A percentile compares a stretch with the other conserved stretches of the same genome.
Conservation (phyloP, 179 eudicot species). For the Actinidia chinensis region DNA sequence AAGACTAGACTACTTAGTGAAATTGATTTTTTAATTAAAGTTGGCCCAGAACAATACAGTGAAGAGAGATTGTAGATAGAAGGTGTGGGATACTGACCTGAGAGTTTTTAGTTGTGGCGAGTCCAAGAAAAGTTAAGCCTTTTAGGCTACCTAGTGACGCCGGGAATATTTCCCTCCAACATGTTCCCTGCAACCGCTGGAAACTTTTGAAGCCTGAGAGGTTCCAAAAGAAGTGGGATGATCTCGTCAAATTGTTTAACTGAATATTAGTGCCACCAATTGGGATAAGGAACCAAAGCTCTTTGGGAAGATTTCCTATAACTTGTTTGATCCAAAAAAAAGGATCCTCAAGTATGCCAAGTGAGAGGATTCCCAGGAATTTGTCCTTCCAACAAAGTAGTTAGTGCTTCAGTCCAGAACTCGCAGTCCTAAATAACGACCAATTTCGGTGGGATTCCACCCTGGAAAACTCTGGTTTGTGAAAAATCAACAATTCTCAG, state of each 20-base stretch:
- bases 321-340: background rate
- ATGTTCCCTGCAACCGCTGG: background rate
- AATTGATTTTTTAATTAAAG: background rate
- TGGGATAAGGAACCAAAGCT: background rate
- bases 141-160: background rate
- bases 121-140: background rate
- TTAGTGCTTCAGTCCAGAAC: background rate
- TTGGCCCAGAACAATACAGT: background rate
- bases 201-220: background rate
- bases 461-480: background rate
- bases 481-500: background rate
- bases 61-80: constrained; percentile 17
- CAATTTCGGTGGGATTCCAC: background rate
- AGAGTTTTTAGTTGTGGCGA: background rate
- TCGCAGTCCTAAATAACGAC: background rate
- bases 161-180: constrained; percentile 5
- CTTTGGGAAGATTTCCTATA: background rate
- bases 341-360: background rate
- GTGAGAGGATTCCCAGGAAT: background rate
- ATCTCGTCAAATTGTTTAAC: background rate
- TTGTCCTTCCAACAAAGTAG: background rate
- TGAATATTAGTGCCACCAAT: background rate
- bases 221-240: background rate
- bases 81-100: constrained; percentile 13
- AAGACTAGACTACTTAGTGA: constrained; percentile 13